phyloP scores from a whole-genome alignment of 2,329 filamentous ascomycete species.

The Aureobasidium melanogenum region DNA sequence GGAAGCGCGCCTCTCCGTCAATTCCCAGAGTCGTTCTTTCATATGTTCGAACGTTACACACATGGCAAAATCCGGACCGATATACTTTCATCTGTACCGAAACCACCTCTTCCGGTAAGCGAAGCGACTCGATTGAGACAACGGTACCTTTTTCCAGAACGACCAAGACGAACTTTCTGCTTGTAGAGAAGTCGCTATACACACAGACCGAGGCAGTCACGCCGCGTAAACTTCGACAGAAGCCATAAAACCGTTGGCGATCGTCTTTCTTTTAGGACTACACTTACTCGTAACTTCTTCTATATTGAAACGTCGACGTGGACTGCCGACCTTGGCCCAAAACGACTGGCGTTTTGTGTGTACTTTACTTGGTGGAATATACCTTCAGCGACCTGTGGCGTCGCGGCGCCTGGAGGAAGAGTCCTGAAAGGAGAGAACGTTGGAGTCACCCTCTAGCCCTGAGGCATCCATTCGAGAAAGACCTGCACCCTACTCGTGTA shows the following conservation, averaged over 20 bases:
- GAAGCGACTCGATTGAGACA: background rate
- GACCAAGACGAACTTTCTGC: background rate
- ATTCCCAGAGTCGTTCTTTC: background rate
- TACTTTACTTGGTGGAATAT: background rate
- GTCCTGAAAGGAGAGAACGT: background rate
- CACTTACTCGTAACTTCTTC: slow-evolving; percentile 1
- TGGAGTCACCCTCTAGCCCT: background rate
- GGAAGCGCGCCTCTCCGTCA: no score
- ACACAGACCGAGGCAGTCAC: background rate
- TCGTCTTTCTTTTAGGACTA: background rate
- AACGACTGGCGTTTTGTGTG: background rate
- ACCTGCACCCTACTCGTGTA: background rate
- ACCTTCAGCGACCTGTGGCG: background rate
- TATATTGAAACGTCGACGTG: slow-evolving; percentile 7
- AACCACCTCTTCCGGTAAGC: no score
- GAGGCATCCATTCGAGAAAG: background rate
- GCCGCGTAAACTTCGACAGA: background rate
- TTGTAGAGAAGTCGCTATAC: background rate
- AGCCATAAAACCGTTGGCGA: slow-evolving; percentile 4
- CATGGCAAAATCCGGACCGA: background rate
- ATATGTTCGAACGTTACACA: background rate
- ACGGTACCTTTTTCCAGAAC: background rate
- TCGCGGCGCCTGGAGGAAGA: background rate
- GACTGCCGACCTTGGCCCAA: background rate
- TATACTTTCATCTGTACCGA: background rate